Evolutionary conservation across 176 grass and related monocot species (phyloP).

Genomic region (Zoysia japonica): DNA sequence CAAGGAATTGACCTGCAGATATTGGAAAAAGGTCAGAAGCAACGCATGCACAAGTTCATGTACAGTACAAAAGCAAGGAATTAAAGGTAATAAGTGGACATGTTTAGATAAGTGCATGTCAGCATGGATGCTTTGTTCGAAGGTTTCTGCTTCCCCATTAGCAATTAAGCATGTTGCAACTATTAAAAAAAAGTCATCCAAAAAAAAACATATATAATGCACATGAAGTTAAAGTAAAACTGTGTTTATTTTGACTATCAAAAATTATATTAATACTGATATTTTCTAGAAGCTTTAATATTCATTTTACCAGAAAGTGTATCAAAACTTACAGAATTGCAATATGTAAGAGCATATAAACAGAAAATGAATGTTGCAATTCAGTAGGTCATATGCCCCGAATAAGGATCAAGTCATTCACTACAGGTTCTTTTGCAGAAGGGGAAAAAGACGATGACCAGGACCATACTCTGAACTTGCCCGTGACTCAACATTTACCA

Average conservation of each 20-base stretch:
- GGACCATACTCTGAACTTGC: not conserved
- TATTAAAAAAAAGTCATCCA: not conserved
- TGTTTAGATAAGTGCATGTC: not conserved
- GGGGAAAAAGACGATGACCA: not conserved
- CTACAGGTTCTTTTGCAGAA: not conserved
- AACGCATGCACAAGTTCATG: conserved; percentile 25
- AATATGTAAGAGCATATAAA: conserved; percentile 6
- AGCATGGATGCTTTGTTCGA: not conserved
- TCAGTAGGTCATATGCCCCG: too few species aligned
- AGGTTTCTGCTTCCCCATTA: not conserved
- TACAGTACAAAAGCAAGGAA: conserved; percentile 1
- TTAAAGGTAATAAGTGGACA: not conserved
- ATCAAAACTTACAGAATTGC: not conserved
- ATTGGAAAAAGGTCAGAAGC: conserved; percentile 38
- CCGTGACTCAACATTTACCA: not conserved
- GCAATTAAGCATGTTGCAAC: too few species aligned
- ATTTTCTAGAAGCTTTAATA: not conserved
- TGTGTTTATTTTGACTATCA: not conserved
- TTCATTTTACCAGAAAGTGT: not conserved
- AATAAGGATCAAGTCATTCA: too few species aligned
- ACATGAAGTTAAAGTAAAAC: not conserved
- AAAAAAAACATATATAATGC: not conserved
- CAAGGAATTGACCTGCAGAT: conserved; percentile 73
- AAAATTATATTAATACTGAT: not conserved
- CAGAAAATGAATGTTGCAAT: not conserved